phyloP scores from a whole-genome alignment of 164 flowering plant species.

The Aristolochia contorta region DNA sequence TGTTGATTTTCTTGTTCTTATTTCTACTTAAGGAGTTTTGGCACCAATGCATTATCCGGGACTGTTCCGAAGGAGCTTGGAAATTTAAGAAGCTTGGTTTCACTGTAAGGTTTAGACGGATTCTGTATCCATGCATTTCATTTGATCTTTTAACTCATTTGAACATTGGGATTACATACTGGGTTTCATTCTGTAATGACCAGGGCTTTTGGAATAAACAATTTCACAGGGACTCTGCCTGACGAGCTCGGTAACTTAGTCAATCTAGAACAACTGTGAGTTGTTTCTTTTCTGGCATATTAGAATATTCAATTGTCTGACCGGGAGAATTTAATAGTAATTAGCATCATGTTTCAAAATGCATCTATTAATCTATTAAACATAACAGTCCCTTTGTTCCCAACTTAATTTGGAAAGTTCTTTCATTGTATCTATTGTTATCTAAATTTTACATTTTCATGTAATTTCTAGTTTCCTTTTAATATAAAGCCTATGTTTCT shows the following conservation, averaged over 20 bases:
- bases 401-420: too few species aligned
- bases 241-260: slow-evolving; percentile 6
- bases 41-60: slow-evolving; percentile 34
- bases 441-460: too few species aligned
- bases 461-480: too few species aligned
- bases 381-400: too few species aligned
- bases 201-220: slow-evolving; percentile 4
- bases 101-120: slow-evolving; percentile 21
- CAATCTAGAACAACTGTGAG: slow-evolving; percentile 6
- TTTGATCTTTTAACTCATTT: background rate
- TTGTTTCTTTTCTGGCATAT: background rate
- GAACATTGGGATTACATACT: background rate
- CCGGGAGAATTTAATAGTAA: too few species aligned
- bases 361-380: too few species aligned
- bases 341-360: too few species aligned
- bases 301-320: too few species aligned
- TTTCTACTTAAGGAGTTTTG: slow-evolving; percentile 20
- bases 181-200: background rate
- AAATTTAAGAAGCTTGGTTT: slow-evolving; percentile 29
- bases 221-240: slow-evolving; percentile 7
- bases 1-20: background rate
- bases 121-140: background rate
- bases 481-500: too few species aligned
- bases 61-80: slow-evolving; percentile 45
- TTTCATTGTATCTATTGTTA: too few species aligned